phyloP scores from a whole-genome alignment of 2,329 filamentous ascomycete genomes.

The Aspergillus sp. region DNA sequence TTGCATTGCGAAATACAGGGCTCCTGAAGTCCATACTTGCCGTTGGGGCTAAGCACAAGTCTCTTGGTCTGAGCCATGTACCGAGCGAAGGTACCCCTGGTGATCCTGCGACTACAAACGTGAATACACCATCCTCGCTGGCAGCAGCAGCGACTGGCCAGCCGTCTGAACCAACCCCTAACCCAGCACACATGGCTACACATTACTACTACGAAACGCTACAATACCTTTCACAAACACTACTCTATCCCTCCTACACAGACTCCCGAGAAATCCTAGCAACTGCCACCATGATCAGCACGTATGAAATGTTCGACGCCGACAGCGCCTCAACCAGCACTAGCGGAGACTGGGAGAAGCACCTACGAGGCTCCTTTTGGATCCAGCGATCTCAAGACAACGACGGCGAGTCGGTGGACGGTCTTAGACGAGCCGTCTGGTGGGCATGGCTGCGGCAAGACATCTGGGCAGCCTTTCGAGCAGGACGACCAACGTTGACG shows the following conservation, averaged over 20 bases:
- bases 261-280: conserved; percentile 55
- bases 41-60: conserved; percentile 7
- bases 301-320: conserved; percentile 63
- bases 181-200: conserved; percentile 13
- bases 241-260: conserved; percentile 58
- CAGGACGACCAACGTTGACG: conserved; percentile 54
- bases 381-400: conserved; percentile 61
- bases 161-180: neutral
- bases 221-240: conserved; percentile 59
- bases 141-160: neutral
- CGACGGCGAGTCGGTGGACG: conserved; percentile 55
- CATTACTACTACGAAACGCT: conserved; percentile 63
- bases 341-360: conserved; percentile 58
- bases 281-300: conserved; percentile 60
- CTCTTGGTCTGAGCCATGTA: conserved; percentile 1
- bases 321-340: conserved; percentile 34
- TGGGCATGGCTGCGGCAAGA: conserved; percentile 66
- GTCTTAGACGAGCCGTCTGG: conserved; percentile 59
- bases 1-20: conserved; percentile 11
- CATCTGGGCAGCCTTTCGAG: conserved; percentile 62
- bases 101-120: neutral
- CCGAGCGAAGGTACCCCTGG: neutral
- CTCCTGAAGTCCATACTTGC: conserved; percentile 11
- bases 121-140: neutral
- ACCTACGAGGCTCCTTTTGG: conserved; percentile 64